Conservation (phyloP, 352 stramenopile species). For the Peronospora tabacina region DNA sequence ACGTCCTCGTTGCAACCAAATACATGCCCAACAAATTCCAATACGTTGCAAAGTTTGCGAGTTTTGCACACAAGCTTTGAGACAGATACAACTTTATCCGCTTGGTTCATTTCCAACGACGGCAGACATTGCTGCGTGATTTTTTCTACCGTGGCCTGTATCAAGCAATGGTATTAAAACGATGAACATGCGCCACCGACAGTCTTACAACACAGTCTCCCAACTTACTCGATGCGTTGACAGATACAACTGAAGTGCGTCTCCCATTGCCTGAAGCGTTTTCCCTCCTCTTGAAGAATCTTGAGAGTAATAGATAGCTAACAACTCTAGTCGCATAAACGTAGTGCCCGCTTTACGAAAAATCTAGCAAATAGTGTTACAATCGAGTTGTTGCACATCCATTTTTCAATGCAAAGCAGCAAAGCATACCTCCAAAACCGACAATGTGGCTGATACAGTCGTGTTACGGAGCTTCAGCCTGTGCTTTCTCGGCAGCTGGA, state of each 20-base stretch:
- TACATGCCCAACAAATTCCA: conserved; percentile 26
- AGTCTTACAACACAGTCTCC: background rate
- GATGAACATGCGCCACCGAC: background rate
- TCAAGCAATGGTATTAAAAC: conserved; percentile 7
- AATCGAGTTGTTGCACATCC: background rate
- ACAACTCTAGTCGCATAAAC: conserved; percentile 52
- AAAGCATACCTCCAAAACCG: conserved; percentile 36
- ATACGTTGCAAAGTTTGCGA: conserved; percentile 25
- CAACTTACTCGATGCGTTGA: conserved; percentile 40
- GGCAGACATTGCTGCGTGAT: conserved; percentile 17
- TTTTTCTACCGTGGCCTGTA: conserved; percentile 16
- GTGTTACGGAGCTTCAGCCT: conserved; percentile 36
- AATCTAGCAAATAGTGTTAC: conserved; percentile 15
- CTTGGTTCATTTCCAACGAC: conserved; percentile 7
- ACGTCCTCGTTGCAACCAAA: conserved; percentile 25
- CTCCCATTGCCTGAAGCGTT: conserved; percentile 49
- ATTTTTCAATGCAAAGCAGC: background rate
- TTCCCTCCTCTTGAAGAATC: conserved; percentile 53
- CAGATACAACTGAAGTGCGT: conserved; percentile 46
- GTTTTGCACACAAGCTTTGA: conserved; percentile 31
- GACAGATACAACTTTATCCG: conserved; percentile 19
- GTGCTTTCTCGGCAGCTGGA: conserved; percentile 39
- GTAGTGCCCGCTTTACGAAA: conserved; percentile 48
- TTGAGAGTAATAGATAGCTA: conserved; percentile 58
- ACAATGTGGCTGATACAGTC: conserved; percentile 34